Percentiles rank a stretch among this genome's conserved stretches.
These are phyloP conservation scores for Metarhizium humberi DNA, from an alignment of 2,329 filamentous ascomycete genomes.

Conservation along the genomic window DNA sequence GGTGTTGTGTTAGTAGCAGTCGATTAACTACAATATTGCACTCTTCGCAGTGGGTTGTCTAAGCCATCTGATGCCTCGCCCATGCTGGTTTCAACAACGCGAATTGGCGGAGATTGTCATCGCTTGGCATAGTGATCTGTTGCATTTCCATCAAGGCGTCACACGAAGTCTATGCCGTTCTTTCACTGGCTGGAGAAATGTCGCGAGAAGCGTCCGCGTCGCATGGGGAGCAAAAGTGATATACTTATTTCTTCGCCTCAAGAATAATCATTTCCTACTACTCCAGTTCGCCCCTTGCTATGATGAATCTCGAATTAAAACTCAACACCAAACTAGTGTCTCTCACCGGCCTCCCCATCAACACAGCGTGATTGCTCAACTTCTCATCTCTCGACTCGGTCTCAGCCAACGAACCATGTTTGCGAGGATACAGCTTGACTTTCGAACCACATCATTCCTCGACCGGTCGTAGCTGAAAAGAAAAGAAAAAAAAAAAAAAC, in stretches of 20 bases:
- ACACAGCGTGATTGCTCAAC: not conserved
- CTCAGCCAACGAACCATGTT: not conserved
- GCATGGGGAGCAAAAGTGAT: not conserved
- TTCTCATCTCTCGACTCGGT: not conserved
- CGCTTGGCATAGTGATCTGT: too few relatives aligned
- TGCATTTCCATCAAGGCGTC: too few relatives aligned
- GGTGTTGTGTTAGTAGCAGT: too few relatives aligned
- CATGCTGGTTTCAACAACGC: too few relatives aligned
- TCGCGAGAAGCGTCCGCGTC: too few relatives aligned
- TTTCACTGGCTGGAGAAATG: too few relatives aligned
- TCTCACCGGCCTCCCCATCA: constrained; percentile 6
- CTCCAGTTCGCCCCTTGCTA: constrained; percentile 25
- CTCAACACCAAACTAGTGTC: constrained; percentile 12
- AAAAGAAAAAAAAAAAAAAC: constrained; percentile 8
- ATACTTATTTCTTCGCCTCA: constrained; percentile 13
- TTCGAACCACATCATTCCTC: not conserved
- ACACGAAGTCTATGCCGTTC: too few relatives aligned
- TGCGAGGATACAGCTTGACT: not conserved
- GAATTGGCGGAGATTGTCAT: too few relatives aligned
- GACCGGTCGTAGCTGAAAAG: constrained; percentile 3
- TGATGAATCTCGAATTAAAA: constrained; percentile 19
- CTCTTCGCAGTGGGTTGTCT: too few relatives aligned
- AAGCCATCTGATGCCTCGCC: too few relatives aligned
- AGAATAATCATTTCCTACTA: constrained; percentile 20
- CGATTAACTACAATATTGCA: too few relatives aligned